Percentiles rank a stretch among this genome's conserved stretches.
Conservation (phyloP, 2,329 filamentous ascomycete genomes). For the Colletotrichum limetticola region DNA sequence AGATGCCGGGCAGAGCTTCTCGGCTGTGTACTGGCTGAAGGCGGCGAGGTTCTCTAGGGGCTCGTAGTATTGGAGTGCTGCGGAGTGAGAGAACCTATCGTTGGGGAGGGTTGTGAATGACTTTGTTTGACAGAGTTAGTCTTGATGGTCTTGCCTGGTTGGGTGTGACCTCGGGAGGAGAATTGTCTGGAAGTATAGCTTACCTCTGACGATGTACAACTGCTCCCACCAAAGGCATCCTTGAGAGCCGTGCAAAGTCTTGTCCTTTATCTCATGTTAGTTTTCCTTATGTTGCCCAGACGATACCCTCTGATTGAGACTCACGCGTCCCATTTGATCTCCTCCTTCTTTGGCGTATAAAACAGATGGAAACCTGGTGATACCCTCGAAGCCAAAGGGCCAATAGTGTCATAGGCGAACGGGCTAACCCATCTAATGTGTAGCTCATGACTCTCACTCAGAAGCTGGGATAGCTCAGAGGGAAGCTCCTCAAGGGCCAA, state of each 20-base stretch:
- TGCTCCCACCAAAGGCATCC: conserved; percentile 64
- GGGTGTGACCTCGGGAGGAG: not conserved
- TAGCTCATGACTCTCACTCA: conserved; percentile 75
- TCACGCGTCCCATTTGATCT: conserved; percentile 40
- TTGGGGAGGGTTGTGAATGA: conserved; percentile 70
- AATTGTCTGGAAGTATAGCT: not conserved
- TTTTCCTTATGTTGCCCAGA: not conserved
- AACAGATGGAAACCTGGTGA: conserved; percentile 86
- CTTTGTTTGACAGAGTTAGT: conserved; percentile 37
- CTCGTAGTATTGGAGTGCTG: conserved; percentile 78
- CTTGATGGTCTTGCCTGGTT: not conserved
- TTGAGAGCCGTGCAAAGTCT: conserved; percentile 69
- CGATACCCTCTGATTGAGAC: conserved; percentile 11
- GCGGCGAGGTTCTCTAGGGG: conserved; percentile 66
- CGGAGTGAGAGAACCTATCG: conserved; percentile 46
- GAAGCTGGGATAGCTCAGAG: conserved; percentile 67
- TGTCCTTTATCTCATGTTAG: conserved; percentile 46
- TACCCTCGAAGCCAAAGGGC: conserved; percentile 79
- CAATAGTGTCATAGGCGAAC: conserved; percentile 64
- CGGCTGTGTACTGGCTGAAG: conserved; percentile 64
- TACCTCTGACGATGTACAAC: conserved; percentile 56
- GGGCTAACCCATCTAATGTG: conserved; percentile 83
- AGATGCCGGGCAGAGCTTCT: conserved; percentile 60
- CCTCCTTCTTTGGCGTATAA: conserved; percentile 68
- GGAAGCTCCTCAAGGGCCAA: conserved; percentile 80